Evolutionary conservation across 371 early-diverging fungal genomes (phyloP).

Genomic region (Mucor indicus): DNA sequence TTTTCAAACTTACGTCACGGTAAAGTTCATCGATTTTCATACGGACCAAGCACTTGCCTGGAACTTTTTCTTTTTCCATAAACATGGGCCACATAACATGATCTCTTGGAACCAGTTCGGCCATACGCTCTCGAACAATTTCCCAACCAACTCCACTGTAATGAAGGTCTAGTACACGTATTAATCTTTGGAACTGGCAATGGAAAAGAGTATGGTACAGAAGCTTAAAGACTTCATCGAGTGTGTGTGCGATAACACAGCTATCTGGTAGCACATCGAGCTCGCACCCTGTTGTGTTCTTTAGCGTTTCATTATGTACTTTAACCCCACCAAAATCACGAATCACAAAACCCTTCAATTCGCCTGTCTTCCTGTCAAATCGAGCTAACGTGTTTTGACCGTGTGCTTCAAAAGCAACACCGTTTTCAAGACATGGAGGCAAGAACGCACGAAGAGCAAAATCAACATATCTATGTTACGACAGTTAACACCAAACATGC

Average conservation of each 20-base stretch:
- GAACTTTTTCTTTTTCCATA: slow-evolving; percentile 38
- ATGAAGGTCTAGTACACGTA: slow-evolving; percentile 64
- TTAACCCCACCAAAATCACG: slow-evolving; percentile 79
- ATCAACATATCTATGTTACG: slow-evolving; percentile 29
- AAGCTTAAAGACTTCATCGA: slow-evolving; percentile 59
- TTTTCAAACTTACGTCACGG: slow-evolving; percentile 53
- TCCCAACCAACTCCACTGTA: slow-evolving; percentile 67
- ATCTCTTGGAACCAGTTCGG: slow-evolving; percentile 39
- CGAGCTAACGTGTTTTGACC: slow-evolving; percentile 68
- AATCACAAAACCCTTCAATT: slow-evolving; percentile 62
- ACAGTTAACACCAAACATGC: too few species aligned
- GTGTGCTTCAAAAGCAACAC: slow-evolving; percentile 75
- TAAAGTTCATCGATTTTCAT: slow-evolving; percentile 74
- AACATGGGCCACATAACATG: slow-evolving; percentile 50
- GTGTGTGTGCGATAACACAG: slow-evolving; percentile 50
- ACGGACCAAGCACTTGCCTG: slow-evolving; percentile 62
- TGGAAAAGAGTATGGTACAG: slow-evolving; percentile 73
- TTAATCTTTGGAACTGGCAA: slow-evolving; percentile 65
- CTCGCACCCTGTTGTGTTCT: slow-evolving; percentile 35
- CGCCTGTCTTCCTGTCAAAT: slow-evolving; percentile 53
- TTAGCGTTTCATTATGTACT: slow-evolving; percentile 56
- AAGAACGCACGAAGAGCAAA: slow-evolving; percentile 61
- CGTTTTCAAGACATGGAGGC: slow-evolving; percentile 62
- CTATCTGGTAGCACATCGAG: slow-evolving; percentile 60
- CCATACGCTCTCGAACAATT: slow-evolving; percentile 51